Evolutionary conservation across 2,329 filamentous ascomycete genomes (phyloP).

Genomic region (Trichoderma atrobrunneum): DNA sequence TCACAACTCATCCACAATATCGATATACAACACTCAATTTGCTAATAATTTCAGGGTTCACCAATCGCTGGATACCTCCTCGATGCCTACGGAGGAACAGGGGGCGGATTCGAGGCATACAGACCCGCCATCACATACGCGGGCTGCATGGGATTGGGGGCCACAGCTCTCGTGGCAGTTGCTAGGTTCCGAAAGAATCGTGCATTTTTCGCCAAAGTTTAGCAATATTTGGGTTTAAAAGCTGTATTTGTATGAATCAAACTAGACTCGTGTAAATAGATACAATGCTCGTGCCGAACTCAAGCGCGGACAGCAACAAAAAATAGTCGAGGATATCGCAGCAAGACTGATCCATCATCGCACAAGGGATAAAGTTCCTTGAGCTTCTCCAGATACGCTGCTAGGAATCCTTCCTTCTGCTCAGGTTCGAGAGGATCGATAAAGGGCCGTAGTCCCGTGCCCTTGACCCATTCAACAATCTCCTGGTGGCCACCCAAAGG

Average conservation of each 20-base stretch:
- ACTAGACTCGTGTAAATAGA: neutral
- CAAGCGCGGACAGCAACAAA: constrained; percentile 41
- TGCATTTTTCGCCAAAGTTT: constrained; percentile 31
- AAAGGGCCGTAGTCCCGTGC: constrained; percentile 55
- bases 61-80: constrained; percentile 59
- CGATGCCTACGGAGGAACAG: constrained; percentile 48
- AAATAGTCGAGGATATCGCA: constrained; percentile 57
- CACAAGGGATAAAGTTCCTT: constrained; percentile 42
- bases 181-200: constrained; percentile 43
- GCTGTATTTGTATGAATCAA: neutral
- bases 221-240: neutral
- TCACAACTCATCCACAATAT: neutral
- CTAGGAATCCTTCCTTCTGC: constrained; percentile 44
- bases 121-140: constrained; percentile 60
- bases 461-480: constrained; percentile 60
- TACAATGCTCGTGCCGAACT: neutral
- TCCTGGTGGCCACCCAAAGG: constrained; percentile 44
- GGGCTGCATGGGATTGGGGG: constrained; percentile 47
- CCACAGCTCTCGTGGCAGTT: constrained; percentile 40
- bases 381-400: constrained; percentile 46
- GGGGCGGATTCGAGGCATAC: constrained; percentile 48
- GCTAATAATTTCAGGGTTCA: constrained; percentile 38
- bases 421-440: constrained; percentile 44
- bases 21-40: neutral
- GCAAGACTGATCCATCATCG: constrained; percentile 51